Conservation (phyloP, 306 rosid species). For the Glycine latifolia region DNA sequence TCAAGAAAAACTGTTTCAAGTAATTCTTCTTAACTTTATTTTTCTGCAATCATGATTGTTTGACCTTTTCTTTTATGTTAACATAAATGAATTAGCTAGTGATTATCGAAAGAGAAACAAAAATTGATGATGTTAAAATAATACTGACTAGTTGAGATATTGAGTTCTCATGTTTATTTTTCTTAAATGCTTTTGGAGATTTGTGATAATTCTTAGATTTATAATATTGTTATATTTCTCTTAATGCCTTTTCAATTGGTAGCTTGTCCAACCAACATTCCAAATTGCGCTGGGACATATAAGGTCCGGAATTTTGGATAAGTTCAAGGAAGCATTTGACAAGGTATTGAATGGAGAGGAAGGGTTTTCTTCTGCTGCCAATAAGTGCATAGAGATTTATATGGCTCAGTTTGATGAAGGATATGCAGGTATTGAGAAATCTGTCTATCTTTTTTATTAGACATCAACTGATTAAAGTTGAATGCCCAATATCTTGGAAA, state of each 20-base stretch:
- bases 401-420: slow-evolving; percentile 71
- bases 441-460: slow-evolving; percentile 12
- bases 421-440: slow-evolving; percentile 69
- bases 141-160: neutral
- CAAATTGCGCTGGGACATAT: slow-evolving; percentile 77
- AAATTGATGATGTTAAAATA: neutral
- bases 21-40: slow-evolving; percentile 51
- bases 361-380: slow-evolving; percentile 74
- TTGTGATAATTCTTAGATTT: too few species aligned
- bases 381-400: slow-evolving; percentile 53
- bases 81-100: slow-evolving; percentile 5
- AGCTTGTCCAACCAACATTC: slow-evolving; percentile 87
- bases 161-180: neutral
- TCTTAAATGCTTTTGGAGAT: too few species aligned
- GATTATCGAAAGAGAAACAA: slow-evolving; percentile 17
- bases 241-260: neutral
- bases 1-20: slow-evolving; percentile 85
- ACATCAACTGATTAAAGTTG: slow-evolving; percentile 34
- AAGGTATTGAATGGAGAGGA: slow-evolving; percentile 79
- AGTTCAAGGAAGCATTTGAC: slow-evolving; percentile 85
- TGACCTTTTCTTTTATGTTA: neutral
- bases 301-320: slow-evolving; percentile 69
- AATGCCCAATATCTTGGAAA: neutral
- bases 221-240: too few species aligned
- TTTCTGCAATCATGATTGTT: slow-evolving; percentile 30